Percentiles rank a stretch among this genome's conserved stretches.
phyloP scores from a whole-genome alignment of 1,284 basidiomycete genomes.

The Hemileia vastatrix region DNA sequence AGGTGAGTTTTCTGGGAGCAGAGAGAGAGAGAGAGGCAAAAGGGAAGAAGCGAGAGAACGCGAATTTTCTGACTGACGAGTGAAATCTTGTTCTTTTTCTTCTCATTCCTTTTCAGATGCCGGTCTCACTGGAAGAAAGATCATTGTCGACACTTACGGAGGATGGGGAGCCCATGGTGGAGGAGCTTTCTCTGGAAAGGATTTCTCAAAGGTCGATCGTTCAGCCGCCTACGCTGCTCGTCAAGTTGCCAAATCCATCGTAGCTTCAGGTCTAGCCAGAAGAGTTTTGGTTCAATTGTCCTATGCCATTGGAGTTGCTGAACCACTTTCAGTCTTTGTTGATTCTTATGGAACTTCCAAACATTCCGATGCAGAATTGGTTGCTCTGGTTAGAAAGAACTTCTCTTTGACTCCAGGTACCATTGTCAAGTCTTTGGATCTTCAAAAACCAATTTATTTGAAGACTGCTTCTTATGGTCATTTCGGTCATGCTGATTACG shows the following conservation, averaged over 20 bases:
- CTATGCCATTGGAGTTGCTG: conserved; percentile 98
- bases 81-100: too few relatives aligned
- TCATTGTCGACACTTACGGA: conserved; percentile 95
- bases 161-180: conserved; percentile 99
- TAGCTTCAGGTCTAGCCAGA: conserved; percentile 81
- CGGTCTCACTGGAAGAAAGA: conserved; percentile 96
- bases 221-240: conserved; percentile 97
- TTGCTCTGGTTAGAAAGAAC: conserved; percentile 81
- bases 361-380: conserved; percentile 73
- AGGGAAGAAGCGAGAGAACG: too few relatives aligned
- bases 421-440: conserved; percentile 81
- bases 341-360: conserved; percentile 95
- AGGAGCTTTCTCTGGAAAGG: conserved; percentile 99
- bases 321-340: conserved; percentile 93
- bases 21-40: too few relatives aligned
- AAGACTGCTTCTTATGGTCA: conserved; percentile 86
- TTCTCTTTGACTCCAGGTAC: conserved; percentile 74
- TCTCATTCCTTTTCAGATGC: conserved; percentile 56
- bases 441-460: conserved; percentile 89
- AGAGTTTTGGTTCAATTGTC: conserved; percentile 92
- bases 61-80: too few relatives aligned
- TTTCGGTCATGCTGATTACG: not conserved
- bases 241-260: conserved; percentile 69
- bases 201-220: conserved; percentile 78
- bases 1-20: too few relatives aligned